A percentile compares a stretch with the other conserved stretches of the same genome.
These are phyloP conservation scores for Macrolepiota albuminosa DNA, from an alignment of 768 basidiomycete species.

Conservation along the genomic window DNA sequence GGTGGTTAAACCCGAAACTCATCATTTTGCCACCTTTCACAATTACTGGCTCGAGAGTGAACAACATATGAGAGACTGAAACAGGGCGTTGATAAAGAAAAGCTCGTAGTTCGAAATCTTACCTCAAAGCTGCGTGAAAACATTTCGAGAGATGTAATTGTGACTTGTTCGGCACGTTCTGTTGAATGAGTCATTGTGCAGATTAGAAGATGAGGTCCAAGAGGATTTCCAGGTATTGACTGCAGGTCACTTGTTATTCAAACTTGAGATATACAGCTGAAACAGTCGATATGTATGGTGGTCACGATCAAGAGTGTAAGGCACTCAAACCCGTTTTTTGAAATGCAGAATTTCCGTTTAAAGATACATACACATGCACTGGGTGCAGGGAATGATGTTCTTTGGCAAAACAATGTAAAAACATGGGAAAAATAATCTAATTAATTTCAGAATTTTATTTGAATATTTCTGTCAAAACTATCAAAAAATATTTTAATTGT, in stretches of 20 bases:
- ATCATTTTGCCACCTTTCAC: constrained; percentile 56
- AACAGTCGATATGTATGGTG: neutral
- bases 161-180: constrained; percentile 4
- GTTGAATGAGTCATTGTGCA: neutral
- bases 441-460: too few relatives aligned
- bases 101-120: neutral
- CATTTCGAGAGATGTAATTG: constrained; percentile 1
- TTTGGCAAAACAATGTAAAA: too few relatives aligned
- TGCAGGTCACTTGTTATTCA: neutral
- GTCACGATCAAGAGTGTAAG: neutral
- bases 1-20: constrained; percentile 49
- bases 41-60: constrained; percentile 9
- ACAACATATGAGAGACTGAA: constrained; percentile 7
- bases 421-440: too few relatives aligned
- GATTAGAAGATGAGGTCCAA: neutral
- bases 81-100: neutral
- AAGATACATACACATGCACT: neutral
- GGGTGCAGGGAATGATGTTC: too few relatives aligned
- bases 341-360: neutral
- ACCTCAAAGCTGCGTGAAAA: constrained; percentile 1
- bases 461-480: too few relatives aligned
- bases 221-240: neutral
- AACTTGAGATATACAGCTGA: neutral
- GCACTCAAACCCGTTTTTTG: too few relatives aligned
- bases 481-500: too few relatives aligned